These are phyloP conservation scores for Cercospora beticola DNA, from an alignment of 2,329 filamentous ascomycete species.

Conservation along the genomic window DNA sequence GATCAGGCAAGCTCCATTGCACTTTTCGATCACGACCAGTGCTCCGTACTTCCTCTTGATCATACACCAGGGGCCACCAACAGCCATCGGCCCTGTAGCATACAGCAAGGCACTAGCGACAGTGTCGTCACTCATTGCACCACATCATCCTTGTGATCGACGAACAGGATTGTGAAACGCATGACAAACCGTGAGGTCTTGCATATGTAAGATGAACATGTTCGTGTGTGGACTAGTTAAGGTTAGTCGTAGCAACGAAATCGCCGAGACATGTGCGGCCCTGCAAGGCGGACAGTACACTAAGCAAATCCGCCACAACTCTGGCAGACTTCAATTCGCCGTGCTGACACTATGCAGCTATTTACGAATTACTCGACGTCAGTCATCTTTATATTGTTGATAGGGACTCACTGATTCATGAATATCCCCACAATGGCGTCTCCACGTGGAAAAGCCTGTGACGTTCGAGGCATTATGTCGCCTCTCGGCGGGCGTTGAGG, in stretches of 20 bases:
- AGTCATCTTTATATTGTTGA: not conserved
- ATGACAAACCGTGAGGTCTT: not conserved
- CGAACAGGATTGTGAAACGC: not conserved
- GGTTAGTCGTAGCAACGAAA: not conserved
- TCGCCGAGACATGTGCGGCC: not conserved
- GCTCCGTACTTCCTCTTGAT: not conserved
- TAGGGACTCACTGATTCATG: not conserved
- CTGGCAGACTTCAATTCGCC: not conserved
- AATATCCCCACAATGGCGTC: not conserved
- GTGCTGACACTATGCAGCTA: not conserved
- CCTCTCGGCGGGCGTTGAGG: not conserved
- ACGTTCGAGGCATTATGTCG: not conserved
- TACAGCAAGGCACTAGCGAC: not conserved
- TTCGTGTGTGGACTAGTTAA: not conserved
- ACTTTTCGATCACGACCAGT: not conserved
- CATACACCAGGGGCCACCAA: not conserved
- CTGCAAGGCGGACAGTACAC: not conserved
- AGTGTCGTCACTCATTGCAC: not conserved
- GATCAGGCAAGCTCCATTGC: not conserved
- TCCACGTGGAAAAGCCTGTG: not conserved
- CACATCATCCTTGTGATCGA: conserved; percentile 1
- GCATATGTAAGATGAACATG: conserved; percentile 4
- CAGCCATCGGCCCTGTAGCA: not conserved
- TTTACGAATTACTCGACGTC: not conserved
- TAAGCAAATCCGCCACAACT: not conserved